These are phyloP conservation scores for Arxiozyma heterogenica DNA, from an alignment of 1,139 yeast genomes.

Conservation along the genomic window DNA sequence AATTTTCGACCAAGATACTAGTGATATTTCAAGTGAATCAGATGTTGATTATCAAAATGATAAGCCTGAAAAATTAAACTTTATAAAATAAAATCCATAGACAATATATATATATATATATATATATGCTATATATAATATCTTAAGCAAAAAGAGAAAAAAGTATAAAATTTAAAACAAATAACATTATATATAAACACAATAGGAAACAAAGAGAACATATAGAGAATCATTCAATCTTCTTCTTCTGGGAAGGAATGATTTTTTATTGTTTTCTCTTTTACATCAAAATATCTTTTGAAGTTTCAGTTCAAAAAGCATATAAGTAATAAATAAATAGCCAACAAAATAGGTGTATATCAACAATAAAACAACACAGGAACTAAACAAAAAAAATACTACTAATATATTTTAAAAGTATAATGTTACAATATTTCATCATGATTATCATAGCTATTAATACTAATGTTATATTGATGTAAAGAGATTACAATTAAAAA, in stretches of 20 bases:
- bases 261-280: background rate
- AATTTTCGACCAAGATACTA: background rate
- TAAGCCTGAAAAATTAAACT: slow-evolving; percentile 9
- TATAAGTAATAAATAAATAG: no score
- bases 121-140: background rate
- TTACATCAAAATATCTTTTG: no score
- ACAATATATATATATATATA: background rate
- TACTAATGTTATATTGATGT: background rate
- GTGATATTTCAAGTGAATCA: background rate
- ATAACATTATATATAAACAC: no score
- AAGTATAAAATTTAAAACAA: no score
- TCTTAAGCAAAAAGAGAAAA: no score
- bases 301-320: no score
- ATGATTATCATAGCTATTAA: background rate
- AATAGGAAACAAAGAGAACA: background rate
- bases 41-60: slow-evolving; percentile 3
- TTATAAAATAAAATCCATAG: slow-evolving; percentile 1
- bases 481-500: background rate
- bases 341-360: background rate
- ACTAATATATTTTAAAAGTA: background rate
- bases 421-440: background rate
- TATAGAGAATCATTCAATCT: background rate
- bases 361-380: background rate
- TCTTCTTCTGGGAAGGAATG: no score
- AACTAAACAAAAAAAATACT: background rate